Evolutionary conservation across 192 early-diverging fungal species (phyloP), one percentile per base, ranked within the genome.

Genomic region (Piromyces sp.): DNA sequence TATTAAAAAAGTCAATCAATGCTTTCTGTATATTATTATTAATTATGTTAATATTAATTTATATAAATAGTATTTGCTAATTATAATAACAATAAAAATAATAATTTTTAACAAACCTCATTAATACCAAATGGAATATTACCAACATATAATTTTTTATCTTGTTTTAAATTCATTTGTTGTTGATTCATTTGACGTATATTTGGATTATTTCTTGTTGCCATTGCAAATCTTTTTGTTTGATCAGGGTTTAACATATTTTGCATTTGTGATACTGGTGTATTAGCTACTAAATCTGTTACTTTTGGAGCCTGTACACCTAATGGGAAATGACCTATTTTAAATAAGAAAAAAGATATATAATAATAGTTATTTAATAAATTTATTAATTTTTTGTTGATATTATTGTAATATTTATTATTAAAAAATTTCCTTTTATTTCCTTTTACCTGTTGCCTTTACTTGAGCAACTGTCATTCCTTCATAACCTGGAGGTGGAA

Each of bases 71-170:
- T n/a, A n/a, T n/a, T n/a, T n/a, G n/a, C n/a, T n/a, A n/a, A n/a
- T n/a, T n/a, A n/a, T n/a, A n/a, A n/a, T n/a, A n/a, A n/a, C n/a
- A n/a, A n/a, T 9, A 40, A 28, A 30, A 28, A 80, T n/a, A 79
- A 30, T 30, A 16, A 68, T 7, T 0, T 30, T 80, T 37, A 30
- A 29, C 80, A 51, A 83, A 93, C 92, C 87, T 98, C 95, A 58
- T 90, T 88, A 79, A 93, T 89, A 26, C 88, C 92, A 82, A 86
- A 87, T 19, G 95, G 96, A 51, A 97, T 94, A 82, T 96, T 95
- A 58, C 96, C 97, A 40, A 96, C 93, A 83, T 98, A 98, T 29
- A 98, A 84, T 30, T 96, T 91, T 81, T 94, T 88, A 29, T 94
- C 91, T 88, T 97, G 96, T 79, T 95, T 84, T 33, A 90, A 89